These are phyloP conservation scores for Aphanomyces cochlioides DNA, from an alignment of 352 stramenopile genomes.

Conservation along the genomic window DNA sequence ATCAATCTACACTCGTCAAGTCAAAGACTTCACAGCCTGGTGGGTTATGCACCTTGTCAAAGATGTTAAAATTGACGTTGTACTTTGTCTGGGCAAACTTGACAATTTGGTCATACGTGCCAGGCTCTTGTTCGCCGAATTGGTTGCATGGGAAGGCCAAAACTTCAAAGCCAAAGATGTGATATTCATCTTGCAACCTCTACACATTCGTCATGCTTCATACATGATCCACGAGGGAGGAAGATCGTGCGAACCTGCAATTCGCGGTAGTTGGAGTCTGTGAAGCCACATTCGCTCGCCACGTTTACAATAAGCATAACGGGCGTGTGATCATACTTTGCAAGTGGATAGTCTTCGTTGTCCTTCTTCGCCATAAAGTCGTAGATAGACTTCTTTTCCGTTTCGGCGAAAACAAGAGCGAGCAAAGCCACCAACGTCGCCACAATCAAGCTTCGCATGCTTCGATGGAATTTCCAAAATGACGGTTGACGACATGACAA, in stretches of 20 bases:
- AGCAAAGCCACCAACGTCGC: background rate
- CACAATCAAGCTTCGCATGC: background rate
- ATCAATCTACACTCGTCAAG: slow-evolving; percentile 59
- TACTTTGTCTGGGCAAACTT: slow-evolving; percentile 71
- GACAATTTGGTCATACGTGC: slow-evolving; percentile 61
- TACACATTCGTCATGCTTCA: slow-evolving; percentile 24
- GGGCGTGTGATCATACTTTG: slow-evolving; percentile 35
- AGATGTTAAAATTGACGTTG: slow-evolving; percentile 77
- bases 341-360: slow-evolving; percentile 11
- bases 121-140: slow-evolving; percentile 90
- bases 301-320: slow-evolving; percentile 82
- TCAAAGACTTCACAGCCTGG: background rate
- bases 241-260: slow-evolving; percentile 42
- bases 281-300: slow-evolving; percentile 75
- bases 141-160: slow-evolving; percentile 96
- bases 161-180: slow-evolving; percentile 73
- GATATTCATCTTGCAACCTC: slow-evolving; percentile 73
- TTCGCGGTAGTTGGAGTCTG: slow-evolving; percentile 76
- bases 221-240: background rate
- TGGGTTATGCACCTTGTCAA: slow-evolving; percentile 65
- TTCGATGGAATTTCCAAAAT: too few relatives aligned
- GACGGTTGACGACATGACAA: too few relatives aligned
- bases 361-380: slow-evolving; percentile 19
- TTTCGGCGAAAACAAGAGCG: background rate
- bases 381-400: background rate